Evolutionary conservation across 441 rosid species (phyloP), one percentile per base, ranked within the genome.

Genomic region (Corymbia citriodora): DNA sequence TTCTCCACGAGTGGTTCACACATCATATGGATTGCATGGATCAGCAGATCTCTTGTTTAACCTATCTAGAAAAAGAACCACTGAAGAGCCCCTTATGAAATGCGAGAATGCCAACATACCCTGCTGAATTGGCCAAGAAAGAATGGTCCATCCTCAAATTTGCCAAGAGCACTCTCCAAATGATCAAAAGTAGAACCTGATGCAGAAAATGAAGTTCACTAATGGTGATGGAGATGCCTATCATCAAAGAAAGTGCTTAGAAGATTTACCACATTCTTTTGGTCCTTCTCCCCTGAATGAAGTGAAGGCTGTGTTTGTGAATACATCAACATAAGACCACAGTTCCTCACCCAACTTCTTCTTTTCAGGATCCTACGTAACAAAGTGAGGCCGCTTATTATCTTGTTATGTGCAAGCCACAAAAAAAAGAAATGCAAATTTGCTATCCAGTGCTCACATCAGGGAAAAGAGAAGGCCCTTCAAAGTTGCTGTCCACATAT

Each of bases 321-420:
- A 85, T 57, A 85, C 88, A 14, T 83, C 88, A 33, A 48, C 50
- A 36, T 83, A 50, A n/a, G 82, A 48, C 57, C 87, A 25, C 63
- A 89, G 15, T 29, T 59, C 88, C 48, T 63, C 90, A 25, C 74
- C 88, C 12, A 85, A 85, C 81, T 89, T 65, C 27, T 31, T 89
- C 90, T 85, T 89, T 23, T 55, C 90, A n/a, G 81, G 83, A 85
- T 85, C 90, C 88, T 89, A 85, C 59, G 90, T 79, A 90, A 87
- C 88, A 72, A 68, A 89, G 49, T 91, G 40, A 57, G 89, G 55
- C 40, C 31, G 21, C 57, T 52, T 14, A 8, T 8, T 86, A 87
- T 55, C 74, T 88, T 54, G 29, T 70, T 33, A 70, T 36, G 40
- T 17, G 48, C 81, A 70, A 50, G 19, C 59, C 61, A 82, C 50